Conservation (phyloP, 768 basidiomycete species). For the Rhizopogon roseolus region DNA sequence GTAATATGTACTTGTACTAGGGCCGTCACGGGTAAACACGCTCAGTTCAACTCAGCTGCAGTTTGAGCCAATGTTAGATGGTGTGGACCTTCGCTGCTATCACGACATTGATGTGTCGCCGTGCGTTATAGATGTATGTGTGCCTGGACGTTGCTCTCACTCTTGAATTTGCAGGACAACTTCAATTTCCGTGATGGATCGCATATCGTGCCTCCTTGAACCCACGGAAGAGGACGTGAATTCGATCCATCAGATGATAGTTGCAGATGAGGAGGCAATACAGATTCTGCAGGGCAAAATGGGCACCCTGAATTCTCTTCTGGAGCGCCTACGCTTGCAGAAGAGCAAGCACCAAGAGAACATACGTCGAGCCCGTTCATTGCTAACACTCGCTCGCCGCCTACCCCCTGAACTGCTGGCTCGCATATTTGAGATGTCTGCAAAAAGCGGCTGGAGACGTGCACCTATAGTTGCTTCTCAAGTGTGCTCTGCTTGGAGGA, state of each 20-base stretch:
- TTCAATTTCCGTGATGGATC: slow-evolving; percentile 6
- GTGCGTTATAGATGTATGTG: not conserved
- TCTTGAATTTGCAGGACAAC: not conserved
- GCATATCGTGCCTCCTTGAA: slow-evolving; percentile 12
- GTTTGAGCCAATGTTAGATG: too few species aligned
- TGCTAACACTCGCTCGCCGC: slow-evolving; percentile 51
- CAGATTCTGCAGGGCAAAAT: slow-evolving; percentile 38
- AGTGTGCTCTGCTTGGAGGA: slow-evolving; percentile 57
- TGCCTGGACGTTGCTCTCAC: not conserved
- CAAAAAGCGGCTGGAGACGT: slow-evolving; percentile 45
- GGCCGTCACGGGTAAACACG: too few species aligned
- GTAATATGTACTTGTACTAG: not conserved
- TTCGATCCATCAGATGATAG: slow-evolving; percentile 17
- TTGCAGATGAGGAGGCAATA: slow-evolving; percentile 38
- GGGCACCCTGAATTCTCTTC: slow-evolving; percentile 30
- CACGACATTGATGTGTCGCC: not conserved
- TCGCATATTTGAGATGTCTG: slow-evolving; percentile 48
- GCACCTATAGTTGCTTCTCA: slow-evolving; percentile 53
- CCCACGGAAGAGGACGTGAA: slow-evolving; percentile 17
- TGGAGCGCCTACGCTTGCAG: slow-evolving; percentile 39
- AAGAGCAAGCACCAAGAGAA: slow-evolving; percentile 37
- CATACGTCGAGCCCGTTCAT: slow-evolving; percentile 39
- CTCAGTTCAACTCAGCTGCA: not conserved
- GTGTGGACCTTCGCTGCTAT: not conserved
- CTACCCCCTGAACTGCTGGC: slow-evolving; percentile 52